Base-by-base conservation (phyloP, 2,329 filamentous ascomycete species). In the Dothideomycetes sp. region DNA sequence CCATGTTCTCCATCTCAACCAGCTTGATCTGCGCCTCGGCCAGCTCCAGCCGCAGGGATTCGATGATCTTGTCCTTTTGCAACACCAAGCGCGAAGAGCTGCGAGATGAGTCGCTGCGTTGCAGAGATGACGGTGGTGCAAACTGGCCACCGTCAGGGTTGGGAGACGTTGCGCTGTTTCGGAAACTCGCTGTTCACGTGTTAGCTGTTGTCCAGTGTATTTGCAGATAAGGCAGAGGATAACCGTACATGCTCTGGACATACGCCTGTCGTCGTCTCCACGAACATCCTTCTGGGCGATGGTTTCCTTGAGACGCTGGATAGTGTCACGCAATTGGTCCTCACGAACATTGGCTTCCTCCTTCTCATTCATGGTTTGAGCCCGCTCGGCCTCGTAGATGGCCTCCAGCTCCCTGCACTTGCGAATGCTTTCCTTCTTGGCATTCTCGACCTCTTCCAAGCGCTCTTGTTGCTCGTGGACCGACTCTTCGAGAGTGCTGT, bases 1-100 rank as follows among this genome's bases (percentile, higher is more conserved):
- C 89, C 62, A 84, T 79, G 60, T 95, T 94, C 64, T 96, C 88
- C 41, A 91, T 80, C 62, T 96, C 89, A 19, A 94, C 82, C 18
- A 95, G 71, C 63, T 94, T 95, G 64, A 95, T 93, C 61, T 96
- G 88, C 16, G 85, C 82, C 62, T 96, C 91, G 30, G 91, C 89
- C 34, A 98, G 74, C 60, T 98, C 91, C 18, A 96, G 74, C 43
- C 89, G 78, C 47, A 98, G 70, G 9, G 83, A 86, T 60, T 96
- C 89, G 52, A 98, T 96, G 45, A 95, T 70, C 64, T 93, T 91
- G 64, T 98, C 91, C 62, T 96, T 98, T 61, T 96, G 88, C 52
- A 93, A 73, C 36, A 96, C 74, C 38, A 94, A 71, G 61, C 89
- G 93, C 11, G 87, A 93, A 60, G 84, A 93, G 45, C 51, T 58